Evolutionary conservation across 2,329 filamentous ascomycete species (phyloP).

Genomic region (Pseudogymnoascus sp.): DNA sequence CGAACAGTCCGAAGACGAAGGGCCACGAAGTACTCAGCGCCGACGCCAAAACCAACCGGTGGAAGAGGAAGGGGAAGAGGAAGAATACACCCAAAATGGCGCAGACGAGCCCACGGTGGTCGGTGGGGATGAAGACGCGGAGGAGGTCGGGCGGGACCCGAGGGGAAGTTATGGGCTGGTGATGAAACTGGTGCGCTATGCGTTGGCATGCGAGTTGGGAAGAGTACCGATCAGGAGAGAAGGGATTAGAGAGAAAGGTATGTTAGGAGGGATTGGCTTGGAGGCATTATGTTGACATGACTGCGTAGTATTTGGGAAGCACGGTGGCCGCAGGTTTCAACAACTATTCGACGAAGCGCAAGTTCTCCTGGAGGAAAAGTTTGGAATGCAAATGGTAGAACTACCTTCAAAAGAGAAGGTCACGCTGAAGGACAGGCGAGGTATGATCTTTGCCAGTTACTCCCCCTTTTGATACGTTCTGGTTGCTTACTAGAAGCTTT

Average conservation of each 20-base stretch:
- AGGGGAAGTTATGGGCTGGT: conserved; percentile 35
- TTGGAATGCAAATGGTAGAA: conserved; percentile 91
- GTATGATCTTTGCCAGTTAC: conserved; percentile 35
- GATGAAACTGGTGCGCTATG: conserved; percentile 63
- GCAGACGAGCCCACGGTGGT: conserved; percentile 16
- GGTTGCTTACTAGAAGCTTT: conserved; percentile 4
- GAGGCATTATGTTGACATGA: background rate
- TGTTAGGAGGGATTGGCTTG: conserved; percentile 2
- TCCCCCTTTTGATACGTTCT: background rate
- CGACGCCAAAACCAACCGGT: conserved; percentile 13
- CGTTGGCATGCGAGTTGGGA: conserved; percentile 58
- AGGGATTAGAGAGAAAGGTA: conserved; percentile 58
- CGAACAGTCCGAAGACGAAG: conserved; percentile 23
- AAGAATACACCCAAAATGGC: conserved; percentile 22
- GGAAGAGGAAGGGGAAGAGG: conserved; percentile 21
- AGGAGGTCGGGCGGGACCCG: conserved; percentile 29
- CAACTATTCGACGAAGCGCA: conserved; percentile 73
- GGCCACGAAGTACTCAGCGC: conserved; percentile 20
- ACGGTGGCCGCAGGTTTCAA: conserved; percentile 61
- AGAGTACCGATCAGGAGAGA: conserved; percentile 53
- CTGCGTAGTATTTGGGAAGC: conserved; percentile 55
- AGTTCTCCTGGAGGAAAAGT: conserved; percentile 58
- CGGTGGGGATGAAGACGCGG: conserved; percentile 22
- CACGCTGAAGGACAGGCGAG: conserved; percentile 71
- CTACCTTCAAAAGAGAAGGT: conserved; percentile 75